Conservation (phyloP, 495 filamentous ascomycete species). For the Neurospora sp. region DNA sequence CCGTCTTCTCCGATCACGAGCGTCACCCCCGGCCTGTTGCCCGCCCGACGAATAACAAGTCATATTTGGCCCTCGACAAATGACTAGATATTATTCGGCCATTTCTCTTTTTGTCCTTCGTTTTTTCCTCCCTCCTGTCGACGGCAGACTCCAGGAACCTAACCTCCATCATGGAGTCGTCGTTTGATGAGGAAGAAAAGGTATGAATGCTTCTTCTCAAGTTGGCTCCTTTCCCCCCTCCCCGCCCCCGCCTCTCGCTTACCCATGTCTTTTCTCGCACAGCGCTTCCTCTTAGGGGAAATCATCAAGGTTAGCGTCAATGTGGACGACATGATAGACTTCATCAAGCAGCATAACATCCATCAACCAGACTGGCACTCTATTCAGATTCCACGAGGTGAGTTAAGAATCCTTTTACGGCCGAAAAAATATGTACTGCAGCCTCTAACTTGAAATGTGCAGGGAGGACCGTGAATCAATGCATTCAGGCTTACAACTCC, state of each 20-base stretch:
- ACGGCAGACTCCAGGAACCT: slow-evolving; percentile 14
- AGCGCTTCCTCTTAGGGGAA: slow-evolving; percentile 47
- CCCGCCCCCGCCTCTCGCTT: slow-evolving; percentile 2
- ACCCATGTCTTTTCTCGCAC: slow-evolving; percentile 4
- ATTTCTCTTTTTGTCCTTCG: slow-evolving; percentile 17
- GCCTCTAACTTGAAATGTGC: slow-evolving; percentile 15
- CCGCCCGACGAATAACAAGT: slow-evolving; percentile 10
- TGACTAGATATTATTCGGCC: slow-evolving; percentile 23
- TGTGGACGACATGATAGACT: slow-evolving; percentile 36
- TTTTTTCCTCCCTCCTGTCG: slow-evolving; percentile 14
- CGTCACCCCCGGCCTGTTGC: slow-evolving; percentile 3
- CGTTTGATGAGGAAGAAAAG: slow-evolving; percentile 39
- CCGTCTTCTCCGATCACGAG: slow-evolving; percentile 16
- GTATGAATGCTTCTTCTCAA: slow-evolving; percentile 18
- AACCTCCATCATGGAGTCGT: slow-evolving; percentile 32
- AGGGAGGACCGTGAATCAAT: slow-evolving; percentile 41
- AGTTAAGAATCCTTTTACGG: slow-evolving; percentile 9
- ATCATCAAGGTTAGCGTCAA: slow-evolving; percentile 42
- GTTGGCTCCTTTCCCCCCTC: slow-evolving; percentile 3
- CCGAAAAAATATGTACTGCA: not conserved
- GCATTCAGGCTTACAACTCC: slow-evolving; percentile 29
- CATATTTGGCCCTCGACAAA: slow-evolving; percentile 24
- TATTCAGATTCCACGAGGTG: slow-evolving; percentile 39
- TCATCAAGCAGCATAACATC: slow-evolving; percentile 32
- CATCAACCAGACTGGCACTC: slow-evolving; percentile 30